A percentile compares a stretch with the other conserved stretches of the same genome.
Evolutionary conservation across 192 early-diverging fungal species (phyloP).

Genomic region (Umbelopsis ramanniana): DNA sequence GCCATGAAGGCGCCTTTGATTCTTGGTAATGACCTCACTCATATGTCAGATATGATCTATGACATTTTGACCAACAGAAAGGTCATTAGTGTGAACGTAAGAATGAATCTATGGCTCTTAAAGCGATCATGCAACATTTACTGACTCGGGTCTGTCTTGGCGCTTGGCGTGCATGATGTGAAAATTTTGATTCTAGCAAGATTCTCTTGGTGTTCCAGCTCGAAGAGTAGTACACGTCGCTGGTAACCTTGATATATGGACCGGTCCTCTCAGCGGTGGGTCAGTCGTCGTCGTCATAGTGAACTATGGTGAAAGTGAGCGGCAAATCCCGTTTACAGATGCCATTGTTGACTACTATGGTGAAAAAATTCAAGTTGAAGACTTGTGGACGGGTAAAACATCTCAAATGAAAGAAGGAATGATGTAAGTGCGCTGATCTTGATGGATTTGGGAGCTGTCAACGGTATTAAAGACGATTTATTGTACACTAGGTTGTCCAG

Average conservation of each 20-base stretch:
- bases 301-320: background rate
- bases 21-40: constrained; percentile 57
- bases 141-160: no score
- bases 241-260: constrained; percentile 1
- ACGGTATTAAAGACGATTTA: background rate
- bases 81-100: constrained; percentile 56
- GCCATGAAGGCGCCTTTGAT: constrained; percentile 62
- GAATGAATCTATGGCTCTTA: background rate
- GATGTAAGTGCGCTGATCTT: background rate
- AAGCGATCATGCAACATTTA: no score
- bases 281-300: background rate
- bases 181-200: background rate
- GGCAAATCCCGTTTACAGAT: background rate
- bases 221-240: background rate
- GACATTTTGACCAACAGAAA: constrained; percentile 50
- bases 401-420: background rate
- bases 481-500: background rate
- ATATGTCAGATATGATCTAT: constrained; percentile 24
- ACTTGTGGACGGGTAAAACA: background rate
- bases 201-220: constrained; percentile 9
- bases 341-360: constrained; percentile 7
- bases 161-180: background rate
- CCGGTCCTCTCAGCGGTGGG: constrained; percentile 2
- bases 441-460: background rate
- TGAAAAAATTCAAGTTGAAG: constrained; percentile 10